Evolutionary conservation across 1,139 yeast species (phyloP).

Genomic region (Hansenula sp.): DNA sequence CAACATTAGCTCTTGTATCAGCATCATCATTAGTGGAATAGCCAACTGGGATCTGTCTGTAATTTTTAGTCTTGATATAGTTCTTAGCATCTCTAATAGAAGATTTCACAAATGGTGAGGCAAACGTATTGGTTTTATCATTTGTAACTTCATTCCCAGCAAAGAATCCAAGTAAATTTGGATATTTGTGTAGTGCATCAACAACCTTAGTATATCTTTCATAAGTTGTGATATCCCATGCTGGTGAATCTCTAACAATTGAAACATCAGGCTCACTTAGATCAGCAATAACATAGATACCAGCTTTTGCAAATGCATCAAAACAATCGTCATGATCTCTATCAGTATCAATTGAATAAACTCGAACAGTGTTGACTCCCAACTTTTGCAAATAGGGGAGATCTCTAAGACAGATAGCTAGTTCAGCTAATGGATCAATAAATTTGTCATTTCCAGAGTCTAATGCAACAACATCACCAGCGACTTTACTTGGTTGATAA

Average conservation of each 20-base stretch:
- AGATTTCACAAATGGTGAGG: constrained; percentile 60
- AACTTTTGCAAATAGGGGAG: constrained; percentile 41
- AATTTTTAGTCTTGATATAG: constrained; percentile 38
- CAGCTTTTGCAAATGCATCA: constrained; percentile 46
- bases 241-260: constrained; percentile 44
- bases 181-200: constrained; percentile 43
- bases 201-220: constrained; percentile 58
- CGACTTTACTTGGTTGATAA: constrained; percentile 44
- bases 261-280: constrained; percentile 50
- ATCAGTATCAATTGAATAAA: constrained; percentile 49
- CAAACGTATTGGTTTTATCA: constrained; percentile 40
- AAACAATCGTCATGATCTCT: constrained; percentile 52
- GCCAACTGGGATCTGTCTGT: constrained; percentile 55
- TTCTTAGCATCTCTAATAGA: constrained; percentile 53
- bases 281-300: constrained; percentile 53
- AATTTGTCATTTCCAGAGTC: constrained; percentile 33
- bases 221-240: constrained; percentile 56
- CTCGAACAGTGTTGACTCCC: constrained; percentile 50
- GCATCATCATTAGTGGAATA: constrained; percentile 59
- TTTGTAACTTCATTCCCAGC: constrained; percentile 63
- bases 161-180: constrained; percentile 51
- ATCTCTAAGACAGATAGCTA: constrained; percentile 45
- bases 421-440: constrained; percentile 49
- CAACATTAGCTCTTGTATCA: constrained; percentile 40
- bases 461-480: constrained; percentile 25